Evolutionary conservation across 441 rosid species (phyloP), one percentile per base, ranked within the genome.

Genomic region (Gossypium aridum): DNA sequence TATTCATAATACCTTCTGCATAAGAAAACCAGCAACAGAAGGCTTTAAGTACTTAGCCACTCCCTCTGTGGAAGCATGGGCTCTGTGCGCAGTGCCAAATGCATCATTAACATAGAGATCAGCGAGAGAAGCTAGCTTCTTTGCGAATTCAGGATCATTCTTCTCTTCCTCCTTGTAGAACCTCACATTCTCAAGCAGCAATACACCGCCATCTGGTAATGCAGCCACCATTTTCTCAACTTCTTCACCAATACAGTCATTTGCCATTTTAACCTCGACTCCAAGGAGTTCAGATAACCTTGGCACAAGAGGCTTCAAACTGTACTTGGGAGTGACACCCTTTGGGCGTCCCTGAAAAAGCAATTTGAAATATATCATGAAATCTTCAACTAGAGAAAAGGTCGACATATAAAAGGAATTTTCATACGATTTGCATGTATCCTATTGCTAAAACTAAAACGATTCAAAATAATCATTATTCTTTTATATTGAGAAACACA

Each of bases 41-140:
- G 97, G 99, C 82, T 93, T 95, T 87, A 93, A 81, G 82, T 62
- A 92, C 39, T 93, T 96, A n/a, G 99, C 85, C 17, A 88, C 98
- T 14, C 99, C 99, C 74, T 93, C 98, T 0, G 99, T 93, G 49
- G 99, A 95, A 80, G 99, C 99, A 86, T 92, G 98, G 22, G 99
- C 97, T 80, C 98, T 86, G 37, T 95, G 99, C 62, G 99, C 99
- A 62, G 92, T 89, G 56, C 98, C 99, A 2, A 95, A 95, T 0
- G 99, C 99, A 81, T 95, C 99, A 62, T 95, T 95, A 7, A 93
- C 99, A 64, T 91, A 95, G 20, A 95, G 74, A 77, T 93, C 98
- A 0, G 95, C 98, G 3, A 93, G 90, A 7, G 94, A 78, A 73
- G 99, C 98, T 49, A 95, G 95, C 89, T 95, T 91, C 89, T 95